Evolutionary conservation across 768 basidiomycete species (phyloP), one percentile per base, ranked within the genome.

Genomic region (Dentipellis fragilis): DNA sequence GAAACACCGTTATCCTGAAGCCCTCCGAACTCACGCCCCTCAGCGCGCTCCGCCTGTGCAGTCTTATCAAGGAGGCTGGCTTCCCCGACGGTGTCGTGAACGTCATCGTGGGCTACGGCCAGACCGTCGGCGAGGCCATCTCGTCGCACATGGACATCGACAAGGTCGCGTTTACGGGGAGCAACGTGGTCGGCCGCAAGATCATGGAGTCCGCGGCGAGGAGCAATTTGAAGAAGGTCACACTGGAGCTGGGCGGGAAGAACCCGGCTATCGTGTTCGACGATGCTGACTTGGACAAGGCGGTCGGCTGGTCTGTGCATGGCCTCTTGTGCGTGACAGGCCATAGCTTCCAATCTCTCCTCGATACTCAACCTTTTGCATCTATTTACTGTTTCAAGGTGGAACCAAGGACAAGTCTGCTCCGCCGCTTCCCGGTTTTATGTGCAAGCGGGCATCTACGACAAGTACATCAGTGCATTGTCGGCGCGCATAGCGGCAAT

Each of bases 401-500:
- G 71, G 71, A 89, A 89, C 64, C 78, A 80, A 51, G 89, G 91
- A 19, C 90, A 93, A 68, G 74, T 77, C 16, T 93, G 90, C 72
- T 81, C 80, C 60, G 89, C 89, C 11, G 87, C 89, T 9, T 86
- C 89, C n/a, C 80, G 92, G 58, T 82, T 93, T 64, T 91, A 78
- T 64, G 87, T 93, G 4, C 90, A 93, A 64, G 82, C 79, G 57
- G 71, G 73, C 3, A 81, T 93, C 62, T 92, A 93, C 70, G 89
- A 93, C 68, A 67, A 81, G 59, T 92, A 93, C 74, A 63, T 92
- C 52, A 63, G 69, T 50, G 68, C 67, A 36, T 84, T 90, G 68
- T 76, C 78, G 1, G 77, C 69, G 29, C 75, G 78, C 67, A 73
- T 84, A 48, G 69, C 72, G 65, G 49, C 64, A 0, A 70, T 87